A percentile compares a stretch with the other conserved stretches of the same genome.
phyloP scores from a whole-genome alignment of 768 basidiomycete species.

The Calvatia gigantea region DNA sequence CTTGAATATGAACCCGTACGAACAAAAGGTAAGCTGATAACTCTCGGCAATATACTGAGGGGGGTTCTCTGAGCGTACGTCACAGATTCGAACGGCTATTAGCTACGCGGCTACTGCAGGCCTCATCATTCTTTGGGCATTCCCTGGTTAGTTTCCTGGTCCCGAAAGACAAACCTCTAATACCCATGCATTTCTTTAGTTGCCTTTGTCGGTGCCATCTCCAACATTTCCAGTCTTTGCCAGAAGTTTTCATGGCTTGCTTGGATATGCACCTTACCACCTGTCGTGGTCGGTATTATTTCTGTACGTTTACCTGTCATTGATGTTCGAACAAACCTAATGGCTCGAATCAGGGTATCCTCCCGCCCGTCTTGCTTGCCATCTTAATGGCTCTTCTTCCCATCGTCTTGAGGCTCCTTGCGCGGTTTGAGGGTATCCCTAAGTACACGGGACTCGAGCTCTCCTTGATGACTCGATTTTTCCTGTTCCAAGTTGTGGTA shows the following conservation, averaged over 20 bases:
- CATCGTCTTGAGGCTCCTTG: constrained; percentile 76
- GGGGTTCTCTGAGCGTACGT: neutral
- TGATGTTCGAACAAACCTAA: neutral
- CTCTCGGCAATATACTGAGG: neutral
- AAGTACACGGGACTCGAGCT: constrained; percentile 81
- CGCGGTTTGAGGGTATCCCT: constrained; percentile 87
- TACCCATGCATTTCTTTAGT: constrained; percentile 34
- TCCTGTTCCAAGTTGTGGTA: constrained; percentile 89
- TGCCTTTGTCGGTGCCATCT: constrained; percentile 81
- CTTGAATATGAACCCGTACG: constrained; percentile 86
- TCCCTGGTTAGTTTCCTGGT: constrained; percentile 56
- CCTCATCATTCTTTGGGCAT: constrained; percentile 83
- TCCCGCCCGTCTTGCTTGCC: constrained; percentile 84
- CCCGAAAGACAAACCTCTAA: neutral
- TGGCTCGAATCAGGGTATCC: constrained; percentile 57
- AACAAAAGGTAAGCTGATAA: constrained; percentile 46
- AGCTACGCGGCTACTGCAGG: constrained; percentile 76
- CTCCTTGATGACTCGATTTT: constrained; percentile 88
- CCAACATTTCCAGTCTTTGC: constrained; percentile 76
- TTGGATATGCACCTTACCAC: constrained; percentile 78
- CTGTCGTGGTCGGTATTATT: constrained; percentile 73
- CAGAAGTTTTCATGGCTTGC: constrained; percentile 62
- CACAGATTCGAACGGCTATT: constrained; percentile 50
- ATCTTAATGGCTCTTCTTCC: constrained; percentile 88
- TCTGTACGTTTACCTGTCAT: constrained; percentile 24